Percentiles rank a stretch among this genome's conserved stretches.
Evolutionary conservation across 495 filamentous ascomycete genomes (phyloP).

Genomic region (Penicillium lividum): DNA sequence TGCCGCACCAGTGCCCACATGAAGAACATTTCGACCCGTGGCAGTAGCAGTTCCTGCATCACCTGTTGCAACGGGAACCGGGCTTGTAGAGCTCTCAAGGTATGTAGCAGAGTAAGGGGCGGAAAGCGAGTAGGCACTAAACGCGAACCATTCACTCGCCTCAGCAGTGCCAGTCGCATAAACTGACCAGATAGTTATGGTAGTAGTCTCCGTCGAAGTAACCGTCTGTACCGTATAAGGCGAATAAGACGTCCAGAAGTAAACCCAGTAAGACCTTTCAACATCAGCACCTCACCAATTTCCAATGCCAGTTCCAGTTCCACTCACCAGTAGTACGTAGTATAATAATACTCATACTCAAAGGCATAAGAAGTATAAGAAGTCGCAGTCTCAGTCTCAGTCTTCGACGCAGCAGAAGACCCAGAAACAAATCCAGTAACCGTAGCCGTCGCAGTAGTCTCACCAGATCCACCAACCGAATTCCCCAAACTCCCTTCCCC

Average conservation of each 20-base stretch:
- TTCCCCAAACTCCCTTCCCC: conserved; percentile 6
- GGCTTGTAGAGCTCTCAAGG: conserved; percentile 15
- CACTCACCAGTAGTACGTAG: conserved; percentile 26
- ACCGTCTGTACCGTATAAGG: conserved; percentile 23
- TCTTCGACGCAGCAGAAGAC: not conserved
- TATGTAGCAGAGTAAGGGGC: conserved; percentile 23
- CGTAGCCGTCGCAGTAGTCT: conserved; percentile 6
- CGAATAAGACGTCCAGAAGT: conserved; percentile 25
- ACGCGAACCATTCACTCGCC: conserved; percentile 12
- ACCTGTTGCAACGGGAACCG: conserved; percentile 14
- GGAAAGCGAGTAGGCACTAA: conserved; percentile 5
- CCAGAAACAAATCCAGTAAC: conserved; percentile 3
- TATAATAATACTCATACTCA: conserved; percentile 25
- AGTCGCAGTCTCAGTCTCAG: not conserved
- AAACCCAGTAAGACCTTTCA: conserved; percentile 25
- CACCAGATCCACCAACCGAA: conserved; percentile 2
- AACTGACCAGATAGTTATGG: conserved; percentile 20
- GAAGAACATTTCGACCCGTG: not conserved
- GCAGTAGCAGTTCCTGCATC: not conserved
- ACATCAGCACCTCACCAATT: not conserved
- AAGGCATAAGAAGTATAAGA: conserved; percentile 1
- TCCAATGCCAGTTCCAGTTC: not conserved
- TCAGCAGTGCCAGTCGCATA: conserved; percentile 16
- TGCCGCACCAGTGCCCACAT: not conserved
- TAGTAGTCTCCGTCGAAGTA: conserved; percentile 23